Percentiles rank a stretch among this genome's conserved stretches.
Evolutionary conservation across 352 stramenopile species (phyloP).

Genomic region (Pilasporangium apinafurcum): DNA sequence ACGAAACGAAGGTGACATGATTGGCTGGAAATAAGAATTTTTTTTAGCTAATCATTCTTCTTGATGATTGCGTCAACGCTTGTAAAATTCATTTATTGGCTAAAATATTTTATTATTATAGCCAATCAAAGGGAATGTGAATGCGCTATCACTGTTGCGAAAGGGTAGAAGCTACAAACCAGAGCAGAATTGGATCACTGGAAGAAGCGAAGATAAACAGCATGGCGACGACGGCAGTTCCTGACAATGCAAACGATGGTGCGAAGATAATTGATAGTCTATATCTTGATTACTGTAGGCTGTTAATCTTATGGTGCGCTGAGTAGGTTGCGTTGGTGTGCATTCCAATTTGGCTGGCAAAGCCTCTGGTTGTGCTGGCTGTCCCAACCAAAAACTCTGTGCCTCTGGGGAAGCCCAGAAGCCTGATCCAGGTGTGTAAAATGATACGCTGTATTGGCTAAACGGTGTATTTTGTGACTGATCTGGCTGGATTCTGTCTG

Average conservation of each 20-base stretch:
- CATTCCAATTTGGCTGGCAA: constrained; percentile 93
- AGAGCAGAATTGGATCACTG: too few relatives aligned
- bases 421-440: constrained; percentile 58
- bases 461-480: too few relatives aligned
- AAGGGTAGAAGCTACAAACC: too few relatives aligned
- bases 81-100: too few relatives aligned
- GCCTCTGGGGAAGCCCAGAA: constrained; percentile 88
- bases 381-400: constrained; percentile 96
- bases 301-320: not conserved
- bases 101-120: too few relatives aligned
- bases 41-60: too few relatives aligned
- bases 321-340: constrained; percentile 91
- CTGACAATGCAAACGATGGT: constrained; percentile 67
- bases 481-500: constrained; percentile 17
- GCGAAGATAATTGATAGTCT: not conserved
- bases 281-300: not conserved
- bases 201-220: not conserved
- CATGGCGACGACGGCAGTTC: constrained; percentile 12
- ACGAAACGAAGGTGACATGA: too few relatives aligned
- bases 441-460: too few relatives aligned
- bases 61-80: too few relatives aligned
- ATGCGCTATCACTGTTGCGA: too few relatives aligned
- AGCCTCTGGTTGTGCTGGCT: constrained; percentile 92
- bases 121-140: too few relatives aligned
- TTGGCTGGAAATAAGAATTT: not conserved